These are phyloP conservation scores for Solanum tarapatanum DNA, from an alignment of 257 asterid species.

Conservation along the genomic window DNA sequence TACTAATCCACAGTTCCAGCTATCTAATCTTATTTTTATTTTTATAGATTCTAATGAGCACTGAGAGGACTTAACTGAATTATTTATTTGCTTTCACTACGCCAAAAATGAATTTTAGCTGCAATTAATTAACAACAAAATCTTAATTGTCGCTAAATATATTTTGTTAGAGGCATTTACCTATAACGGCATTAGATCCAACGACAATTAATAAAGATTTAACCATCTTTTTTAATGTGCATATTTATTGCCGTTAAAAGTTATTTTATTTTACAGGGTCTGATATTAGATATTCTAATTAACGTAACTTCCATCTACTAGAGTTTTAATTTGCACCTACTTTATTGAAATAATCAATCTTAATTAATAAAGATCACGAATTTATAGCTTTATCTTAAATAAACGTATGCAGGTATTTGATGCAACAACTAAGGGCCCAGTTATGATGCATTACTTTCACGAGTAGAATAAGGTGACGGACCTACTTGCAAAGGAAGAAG, in stretches of 20 bases:
- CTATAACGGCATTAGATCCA: no score
- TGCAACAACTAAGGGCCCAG: neutral
- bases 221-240: no score
- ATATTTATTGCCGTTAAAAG: no score
- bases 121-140: no score
- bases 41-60: neutral
- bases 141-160: no score
- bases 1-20: neutral
- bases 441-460: neutral
- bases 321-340: neutral
- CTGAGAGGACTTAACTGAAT: neutral
- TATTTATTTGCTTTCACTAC: neutral
- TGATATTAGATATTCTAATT: neutral
- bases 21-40: neutral
- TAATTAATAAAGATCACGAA: neutral
- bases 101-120: no score
- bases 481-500: no score
- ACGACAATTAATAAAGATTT: no score
- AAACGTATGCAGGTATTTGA: neutral
- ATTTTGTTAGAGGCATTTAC: no score
- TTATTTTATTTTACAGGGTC: neutral
- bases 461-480: neutral
- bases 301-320: neutral
- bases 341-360: neutral
- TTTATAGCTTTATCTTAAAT: neutral